Conservation (phyloP, 805 yeast species). For the Wickerhamiella kurtzmanii region DNA sequence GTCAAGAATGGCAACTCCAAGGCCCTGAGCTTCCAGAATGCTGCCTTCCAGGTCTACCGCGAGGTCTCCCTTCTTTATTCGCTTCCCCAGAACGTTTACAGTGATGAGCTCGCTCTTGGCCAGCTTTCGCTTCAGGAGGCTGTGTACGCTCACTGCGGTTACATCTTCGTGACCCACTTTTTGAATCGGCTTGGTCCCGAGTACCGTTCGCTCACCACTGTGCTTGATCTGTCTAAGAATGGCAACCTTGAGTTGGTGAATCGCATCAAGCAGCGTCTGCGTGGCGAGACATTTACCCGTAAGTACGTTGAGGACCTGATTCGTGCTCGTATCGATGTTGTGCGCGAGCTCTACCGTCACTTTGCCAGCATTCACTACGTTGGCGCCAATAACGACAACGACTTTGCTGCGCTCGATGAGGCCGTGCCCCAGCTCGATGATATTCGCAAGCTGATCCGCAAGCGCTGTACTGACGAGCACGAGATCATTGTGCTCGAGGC, state of each 20-base stretch:
- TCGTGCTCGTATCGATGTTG: slow-evolving; percentile 51
- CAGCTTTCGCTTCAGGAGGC: slow-evolving; percentile 86
- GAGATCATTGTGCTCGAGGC: slow-evolving; percentile 72
- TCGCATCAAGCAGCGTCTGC: slow-evolving; percentile 72
- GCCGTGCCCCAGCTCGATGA: slow-evolving; percentile 56
- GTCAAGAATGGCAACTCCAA: slow-evolving; percentile 8
- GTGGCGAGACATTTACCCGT: slow-evolving; percentile 87
- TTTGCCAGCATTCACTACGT: slow-evolving; percentile 86
- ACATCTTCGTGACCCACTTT: slow-evolving; percentile 86
- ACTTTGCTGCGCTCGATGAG: slow-evolving; percentile 28
- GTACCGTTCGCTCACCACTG: slow-evolving; percentile 51
- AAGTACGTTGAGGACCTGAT: slow-evolving; percentile 68
- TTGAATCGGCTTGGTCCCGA: slow-evolving; percentile 89
- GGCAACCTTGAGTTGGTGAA: slow-evolving; percentile 64
- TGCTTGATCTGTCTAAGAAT: slow-evolving; percentile 50
- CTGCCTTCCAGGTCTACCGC: slow-evolving; percentile 78
- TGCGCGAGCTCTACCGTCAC: slow-evolving; percentile 73
- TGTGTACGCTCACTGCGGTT: slow-evolving; percentile 86
- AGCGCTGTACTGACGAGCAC: slow-evolving; percentile 63
- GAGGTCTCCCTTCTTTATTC: slow-evolving; percentile 89
- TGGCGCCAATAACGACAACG: slow-evolving; percentile 31
- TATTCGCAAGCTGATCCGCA: slow-evolving; percentile 29
- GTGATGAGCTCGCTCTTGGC: slow-evolving; percentile 54
- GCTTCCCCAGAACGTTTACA: slow-evolving; percentile 76
- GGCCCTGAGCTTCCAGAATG: slow-evolving; percentile 46